A percentile compares a stretch with the other conserved stretches of the same genome.
phyloP scores from a whole-genome alignment of 164 flowering plant genomes.

The Umbilicus rupestris region DNA sequence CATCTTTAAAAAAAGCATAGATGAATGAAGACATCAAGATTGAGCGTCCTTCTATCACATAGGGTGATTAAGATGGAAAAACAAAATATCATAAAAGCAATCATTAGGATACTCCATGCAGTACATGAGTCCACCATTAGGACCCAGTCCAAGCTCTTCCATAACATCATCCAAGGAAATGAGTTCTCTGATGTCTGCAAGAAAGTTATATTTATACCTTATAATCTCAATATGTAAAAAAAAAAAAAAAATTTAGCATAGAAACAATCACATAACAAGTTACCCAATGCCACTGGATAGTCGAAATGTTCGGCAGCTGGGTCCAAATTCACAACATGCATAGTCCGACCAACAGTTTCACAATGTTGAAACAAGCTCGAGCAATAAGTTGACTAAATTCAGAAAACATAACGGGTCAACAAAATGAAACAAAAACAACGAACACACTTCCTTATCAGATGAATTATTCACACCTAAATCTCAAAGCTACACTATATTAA shows the following conservation, averaged over 20 bases:
- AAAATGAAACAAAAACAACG: not conserved
- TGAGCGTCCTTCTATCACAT: not conserved
- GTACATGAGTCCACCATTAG: conserved; percentile 92
- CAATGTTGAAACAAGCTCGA: conserved; percentile 74
- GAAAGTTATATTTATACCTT: conserved; percentile 3
- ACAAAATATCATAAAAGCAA: not conserved
- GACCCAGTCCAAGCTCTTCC: conserved; percentile 89
- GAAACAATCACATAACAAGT: conserved; percentile 3
- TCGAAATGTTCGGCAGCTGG: conserved; percentile 97
- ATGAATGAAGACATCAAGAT: not conserved
- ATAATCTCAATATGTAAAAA: not conserved
- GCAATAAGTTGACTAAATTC: conserved; percentile 82
- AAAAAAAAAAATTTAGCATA: not conserved
- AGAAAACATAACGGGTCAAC: conserved; percentile 2
- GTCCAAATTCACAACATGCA: conserved; percentile 82
- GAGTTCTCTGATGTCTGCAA: conserved; percentile 88
- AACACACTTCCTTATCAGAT: not conserved
- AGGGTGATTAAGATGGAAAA: not conserved
- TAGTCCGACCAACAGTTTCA: conserved; percentile 53
- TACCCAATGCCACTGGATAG: conserved; percentile 93
- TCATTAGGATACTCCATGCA: conserved; percentile 95
- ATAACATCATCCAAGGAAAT: conserved; percentile 92
- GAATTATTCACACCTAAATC: not conserved
- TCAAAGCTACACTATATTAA: not conserved
- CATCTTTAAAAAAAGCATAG: not conserved